A percentile compares a stretch with the other conserved stretches of the same genome.
These are phyloP conservation scores for Leptographium lundbergii DNA, from an alignment of 2,329 filamentous ascomycete species.

Conservation along the genomic window DNA sequence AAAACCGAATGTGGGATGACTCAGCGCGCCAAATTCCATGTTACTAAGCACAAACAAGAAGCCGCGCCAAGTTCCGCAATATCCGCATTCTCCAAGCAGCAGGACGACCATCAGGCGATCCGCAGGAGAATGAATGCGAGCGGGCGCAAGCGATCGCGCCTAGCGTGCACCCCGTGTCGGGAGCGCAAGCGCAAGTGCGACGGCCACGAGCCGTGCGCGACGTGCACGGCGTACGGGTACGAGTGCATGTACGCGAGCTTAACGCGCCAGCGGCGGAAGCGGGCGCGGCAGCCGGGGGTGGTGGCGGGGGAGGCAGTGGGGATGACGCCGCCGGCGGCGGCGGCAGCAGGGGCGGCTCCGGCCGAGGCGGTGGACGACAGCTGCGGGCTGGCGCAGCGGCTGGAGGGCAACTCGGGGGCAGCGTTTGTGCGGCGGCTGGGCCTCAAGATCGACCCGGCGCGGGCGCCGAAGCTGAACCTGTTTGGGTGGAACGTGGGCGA, in stretches of 20 bases:
- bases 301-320: not conserved
- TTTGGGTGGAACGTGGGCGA: conserved; percentile 2
- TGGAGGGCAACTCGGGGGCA: conserved; percentile 6
- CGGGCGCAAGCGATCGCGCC: not conserved
- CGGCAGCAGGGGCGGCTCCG: not conserved
- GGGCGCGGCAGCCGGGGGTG: not conserved
- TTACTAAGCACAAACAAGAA: too few species aligned
- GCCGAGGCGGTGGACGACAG: not conserved
- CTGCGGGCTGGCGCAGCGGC: not conserved
- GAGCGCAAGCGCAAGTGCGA: conserved; percentile 3
- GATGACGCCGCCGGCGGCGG: not conserved
- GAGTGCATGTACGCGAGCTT: not conserved
- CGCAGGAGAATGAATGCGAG: not conserved
- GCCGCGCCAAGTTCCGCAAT: not conserved
- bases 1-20: too few species aligned
- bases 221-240: not conserved
- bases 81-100: not conserved
- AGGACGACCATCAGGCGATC: not conserved
- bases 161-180: conserved; percentile 2
- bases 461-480: conserved; percentile 6
- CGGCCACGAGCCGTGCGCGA: not conserved
- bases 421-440: conserved; percentile 5
- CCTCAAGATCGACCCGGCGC: conserved; percentile 4
- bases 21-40: too few species aligned
- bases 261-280: not conserved